These are phyloP conservation scores for Cystobasidium ongulense DNA, from an alignment of 768 basidiomycete genomes.

Conservation along the genomic window DNA sequence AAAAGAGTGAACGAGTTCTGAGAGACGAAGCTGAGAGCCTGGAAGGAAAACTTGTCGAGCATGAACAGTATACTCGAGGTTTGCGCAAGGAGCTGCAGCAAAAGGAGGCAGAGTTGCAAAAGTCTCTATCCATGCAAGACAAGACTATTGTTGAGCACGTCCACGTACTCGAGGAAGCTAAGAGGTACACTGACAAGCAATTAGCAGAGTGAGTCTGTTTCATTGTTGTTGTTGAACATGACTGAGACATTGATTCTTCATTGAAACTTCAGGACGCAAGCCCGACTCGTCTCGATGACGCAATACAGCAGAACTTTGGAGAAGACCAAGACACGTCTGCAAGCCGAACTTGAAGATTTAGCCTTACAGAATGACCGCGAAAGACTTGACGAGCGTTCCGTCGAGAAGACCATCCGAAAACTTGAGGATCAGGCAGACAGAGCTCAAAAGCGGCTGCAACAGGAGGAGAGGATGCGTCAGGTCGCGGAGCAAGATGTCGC, in stretches of 20 bases:
- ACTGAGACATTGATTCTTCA: background rate
- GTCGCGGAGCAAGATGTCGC: slow-evolving; percentile 40
- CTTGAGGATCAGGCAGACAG: slow-evolving; percentile 46
- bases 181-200: slow-evolving; percentile 84
- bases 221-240: no score
- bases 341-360: slow-evolving; percentile 74
- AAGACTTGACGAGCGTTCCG: slow-evolving; percentile 7
- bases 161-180: slow-evolving; percentile 90
- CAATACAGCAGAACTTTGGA: slow-evolving; percentile 77
- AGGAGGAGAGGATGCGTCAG: slow-evolving; percentile 39
- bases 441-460: slow-evolving; percentile 34
- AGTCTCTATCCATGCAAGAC: slow-evolving; percentile 61
- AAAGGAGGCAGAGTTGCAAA: slow-evolving; percentile 69
- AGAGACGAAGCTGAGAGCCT: slow-evolving; percentile 58
- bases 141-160: slow-evolving; percentile 99
- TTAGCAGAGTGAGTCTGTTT: slow-evolving; percentile 52
- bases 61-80: slow-evolving; percentile 72
- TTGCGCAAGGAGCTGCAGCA: slow-evolving; percentile 70
- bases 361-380: slow-evolving; percentile 50
- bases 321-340: slow-evolving; percentile 64
- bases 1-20: slow-evolving; percentile 52
- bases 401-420: slow-evolving; percentile 39
- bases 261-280: slow-evolving; percentile 50
- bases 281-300: slow-evolving; percentile 64
- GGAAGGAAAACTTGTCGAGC: slow-evolving; percentile 62